These are phyloP conservation scores for Magnolia officinalis DNA, from an alignment of 164 flowering plant species.

Conservation along the genomic window DNA sequence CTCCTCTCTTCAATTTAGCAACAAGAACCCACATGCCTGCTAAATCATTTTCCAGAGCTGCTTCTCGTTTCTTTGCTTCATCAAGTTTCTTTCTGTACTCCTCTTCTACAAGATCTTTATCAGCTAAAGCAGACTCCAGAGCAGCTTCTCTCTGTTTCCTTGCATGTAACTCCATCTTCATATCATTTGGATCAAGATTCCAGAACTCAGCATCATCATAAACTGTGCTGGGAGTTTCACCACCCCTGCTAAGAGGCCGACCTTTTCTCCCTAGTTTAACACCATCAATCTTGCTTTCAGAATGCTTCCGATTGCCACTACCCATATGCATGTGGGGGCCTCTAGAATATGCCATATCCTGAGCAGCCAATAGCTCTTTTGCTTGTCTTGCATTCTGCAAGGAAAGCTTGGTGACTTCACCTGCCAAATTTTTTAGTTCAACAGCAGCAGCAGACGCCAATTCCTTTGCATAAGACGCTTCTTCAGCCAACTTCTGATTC, in stretches of 20 bases:
- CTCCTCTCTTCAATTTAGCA: slow-evolving; percentile 88
- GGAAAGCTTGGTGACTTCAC: slow-evolving; percentile 90
- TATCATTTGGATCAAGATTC: slow-evolving; percentile 75
- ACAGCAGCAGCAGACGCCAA: slow-evolving; percentile 99
- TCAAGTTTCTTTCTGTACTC: slow-evolving; percentile 66
- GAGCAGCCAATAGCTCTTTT: slow-evolving; percentile 69
- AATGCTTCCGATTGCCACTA: slow-evolving; percentile 52
- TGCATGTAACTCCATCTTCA: slow-evolving; percentile 78
- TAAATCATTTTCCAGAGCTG: slow-evolving; percentile 86
- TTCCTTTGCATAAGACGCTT: slow-evolving; percentile 98
- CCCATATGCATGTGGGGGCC: slow-evolving; percentile 35
- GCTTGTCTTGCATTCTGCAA: slow-evolving; percentile 75
- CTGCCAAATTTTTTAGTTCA: slow-evolving; percentile 89
- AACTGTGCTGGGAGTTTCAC: slow-evolving; percentile 38
- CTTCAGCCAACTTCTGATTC: slow-evolving; percentile 89
- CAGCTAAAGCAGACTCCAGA: slow-evolving; percentile 89
- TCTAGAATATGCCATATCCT: slow-evolving; percentile 56
- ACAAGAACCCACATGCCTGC: slow-evolving; percentile 99
- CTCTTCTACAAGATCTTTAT: slow-evolving; percentile 70
- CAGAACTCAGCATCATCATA: slow-evolving; percentile 66
- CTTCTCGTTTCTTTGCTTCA: slow-evolving; percentile 79
- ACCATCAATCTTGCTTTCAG: slow-evolving; percentile 43
- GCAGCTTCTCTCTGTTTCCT: slow-evolving; percentile 79
- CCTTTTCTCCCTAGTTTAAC: slow-evolving; percentile 54
- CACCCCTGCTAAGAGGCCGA: slow-evolving; percentile 42